Evolutionary conservation across 192 early-diverging fungal genomes (phyloP).

Genomic region (Gonapodya sp.): DNA sequence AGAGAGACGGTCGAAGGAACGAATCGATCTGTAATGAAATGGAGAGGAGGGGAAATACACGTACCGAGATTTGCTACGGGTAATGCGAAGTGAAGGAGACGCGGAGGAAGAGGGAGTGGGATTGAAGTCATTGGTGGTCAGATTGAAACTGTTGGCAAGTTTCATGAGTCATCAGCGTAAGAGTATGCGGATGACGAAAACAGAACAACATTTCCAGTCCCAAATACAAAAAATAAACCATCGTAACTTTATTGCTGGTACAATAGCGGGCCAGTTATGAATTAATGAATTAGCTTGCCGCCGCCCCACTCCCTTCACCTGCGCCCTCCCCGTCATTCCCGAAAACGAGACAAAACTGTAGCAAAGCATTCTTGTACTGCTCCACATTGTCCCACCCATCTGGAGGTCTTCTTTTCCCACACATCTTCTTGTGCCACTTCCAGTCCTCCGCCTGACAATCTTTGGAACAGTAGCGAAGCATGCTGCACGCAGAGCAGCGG

Average conservation of each 20-base stretch:
- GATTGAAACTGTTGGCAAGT: neutral
- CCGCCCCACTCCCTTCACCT: neutral
- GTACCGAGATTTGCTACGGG: neutral
- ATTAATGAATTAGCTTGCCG: no score
- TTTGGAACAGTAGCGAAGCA: neutral
- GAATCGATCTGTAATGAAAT: neutral
- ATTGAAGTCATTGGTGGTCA: neutral
- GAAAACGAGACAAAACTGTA: neutral
- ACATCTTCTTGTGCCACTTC: slow-evolving; percentile 1
- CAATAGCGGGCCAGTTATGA: no score
- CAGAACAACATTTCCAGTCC: no score
- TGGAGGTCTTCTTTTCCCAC: neutral
- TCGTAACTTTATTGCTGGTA: neutral
- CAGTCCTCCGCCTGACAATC: neutral
- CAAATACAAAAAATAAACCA: slow-evolving; percentile 1
- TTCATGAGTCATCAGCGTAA: neutral
- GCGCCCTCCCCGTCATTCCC: neutral
- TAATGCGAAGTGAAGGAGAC: neutral
- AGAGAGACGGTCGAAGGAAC: no score
- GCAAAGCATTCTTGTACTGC: neutral
- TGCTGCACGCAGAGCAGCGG: neutral
- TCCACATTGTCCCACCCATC: neutral
- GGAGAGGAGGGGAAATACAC: neutral
- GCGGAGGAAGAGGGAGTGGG: neutral
- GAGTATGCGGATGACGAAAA: neutral